Percentiles rank a stretch among this genome's conserved stretches.
Conservation (phyloP, 495 filamentous ascomycete species). For the Apiosordaria backusii region DNA sequence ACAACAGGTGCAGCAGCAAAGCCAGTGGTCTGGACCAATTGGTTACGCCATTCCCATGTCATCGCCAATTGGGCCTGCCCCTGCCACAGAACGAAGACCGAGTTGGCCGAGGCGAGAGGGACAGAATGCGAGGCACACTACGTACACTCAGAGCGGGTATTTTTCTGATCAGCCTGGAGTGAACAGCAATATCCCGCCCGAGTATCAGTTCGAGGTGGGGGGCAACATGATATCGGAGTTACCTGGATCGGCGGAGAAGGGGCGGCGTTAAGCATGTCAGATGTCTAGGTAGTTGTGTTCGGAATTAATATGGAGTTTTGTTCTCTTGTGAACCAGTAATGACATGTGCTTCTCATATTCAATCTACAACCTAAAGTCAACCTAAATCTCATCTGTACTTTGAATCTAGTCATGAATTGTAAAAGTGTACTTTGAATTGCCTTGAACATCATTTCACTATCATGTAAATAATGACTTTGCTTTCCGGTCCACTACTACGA, state of each 20-base stretch:
- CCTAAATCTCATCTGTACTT: too few relatives aligned
- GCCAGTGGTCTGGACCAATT: not conserved
- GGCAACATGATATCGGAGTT: slow-evolving; percentile 11
- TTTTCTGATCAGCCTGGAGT: not conserved
- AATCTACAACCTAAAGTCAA: too few relatives aligned
- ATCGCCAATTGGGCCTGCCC: not conserved
- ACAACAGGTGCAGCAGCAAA: not conserved
- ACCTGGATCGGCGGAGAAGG: slow-evolving; percentile 7
- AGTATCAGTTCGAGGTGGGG: not conserved
- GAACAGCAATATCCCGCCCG: not conserved
- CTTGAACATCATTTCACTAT: too few relatives aligned
- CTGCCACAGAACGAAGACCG: slow-evolving; percentile 9
- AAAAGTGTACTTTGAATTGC: too few relatives aligned
- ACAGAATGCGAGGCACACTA: slow-evolving; percentile 8
- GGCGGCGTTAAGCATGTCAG: not conserved
- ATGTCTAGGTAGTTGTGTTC: too few relatives aligned
- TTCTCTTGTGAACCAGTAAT: too few relatives aligned
- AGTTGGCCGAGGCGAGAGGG: slow-evolving; percentile 5
- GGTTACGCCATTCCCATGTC: not conserved
- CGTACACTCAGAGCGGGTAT: not conserved
- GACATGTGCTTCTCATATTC: too few relatives aligned
- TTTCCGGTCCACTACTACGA: too few relatives aligned
- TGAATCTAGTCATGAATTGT: too few relatives aligned
- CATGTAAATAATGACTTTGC: too few relatives aligned
- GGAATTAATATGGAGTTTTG: too few relatives aligned